Evolutionary conservation across 2,329 filamentous ascomycete species (phyloP), one percentile per base, ranked within the genome.

Genomic region (Corinectria fuckeliana): DNA sequence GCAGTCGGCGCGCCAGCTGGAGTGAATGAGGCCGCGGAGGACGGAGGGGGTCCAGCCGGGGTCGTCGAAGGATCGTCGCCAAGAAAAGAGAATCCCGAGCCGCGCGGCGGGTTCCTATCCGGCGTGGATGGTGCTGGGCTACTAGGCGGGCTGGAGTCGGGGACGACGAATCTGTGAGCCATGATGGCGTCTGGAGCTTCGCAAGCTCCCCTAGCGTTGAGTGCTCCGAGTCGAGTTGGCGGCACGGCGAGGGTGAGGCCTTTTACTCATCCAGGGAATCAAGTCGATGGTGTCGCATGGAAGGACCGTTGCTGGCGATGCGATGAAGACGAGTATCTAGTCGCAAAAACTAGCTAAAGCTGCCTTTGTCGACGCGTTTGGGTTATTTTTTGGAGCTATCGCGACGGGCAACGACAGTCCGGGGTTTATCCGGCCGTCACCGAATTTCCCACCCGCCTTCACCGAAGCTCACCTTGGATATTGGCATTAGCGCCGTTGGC

Each of bases 1-100:
- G 79, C 81, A 20, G 84, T 83, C 0, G 84, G 84, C 14, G 83
- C 83, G 56, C 85, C 85, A 14, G 79, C 77, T 1, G 84, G 83
- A 1, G 84, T 85, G 72, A 85, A 86, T 41, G 82, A 85, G 4
- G 80, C 79, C 8, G 79, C 78, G 7, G 82, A 82, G 25, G 84
- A 83, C 1, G 80, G 80, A 9, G 83, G 82, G 25, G 80, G 79
- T 0, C 79, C 83, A 16, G 79, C 80, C 5, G 84, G 83, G 2
- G 84, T 86, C 2, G 82, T 85, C 34, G 83, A 81, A 6, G 82
- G 81, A 49, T 78, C 75, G 8, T 81, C 76, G 59, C 72, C 78
- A 36, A 78, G 77, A 34, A 73, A 73, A 38, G 78, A 80, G 39
- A 75, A 69, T 34, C 73, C 77, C 18, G 73, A 71, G 26, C n/a